Conservation (phyloP, 345 rosid species). For the Anacardium occidentale region DNA sequence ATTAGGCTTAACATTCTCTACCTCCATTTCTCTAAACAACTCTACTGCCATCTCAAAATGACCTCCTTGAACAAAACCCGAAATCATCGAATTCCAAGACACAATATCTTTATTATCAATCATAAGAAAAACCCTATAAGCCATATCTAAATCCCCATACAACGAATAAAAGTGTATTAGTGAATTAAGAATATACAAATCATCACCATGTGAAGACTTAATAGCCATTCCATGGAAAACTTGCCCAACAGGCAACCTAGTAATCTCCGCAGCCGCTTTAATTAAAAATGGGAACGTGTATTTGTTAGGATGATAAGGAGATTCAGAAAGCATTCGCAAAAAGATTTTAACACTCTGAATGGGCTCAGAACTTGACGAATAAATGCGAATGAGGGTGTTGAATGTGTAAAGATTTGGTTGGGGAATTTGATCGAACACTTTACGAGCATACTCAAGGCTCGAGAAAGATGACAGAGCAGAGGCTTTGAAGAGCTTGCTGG, state of each 20-base stretch:
- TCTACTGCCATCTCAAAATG: conserved; percentile 55
- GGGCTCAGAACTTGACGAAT: conserved; percentile 60
- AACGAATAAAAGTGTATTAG: conserved; percentile 60
- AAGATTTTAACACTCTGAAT: conserved; percentile 40
- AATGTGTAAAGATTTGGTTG: conserved; percentile 63
- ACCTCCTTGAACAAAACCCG: conserved; percentile 56
- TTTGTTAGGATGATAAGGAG: conserved; percentile 47
- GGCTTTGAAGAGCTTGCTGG: conserved; percentile 53
- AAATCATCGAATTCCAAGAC: conserved; percentile 80
- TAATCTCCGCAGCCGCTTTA: conserved; percentile 50
- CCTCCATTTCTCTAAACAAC: conserved; percentile 49
- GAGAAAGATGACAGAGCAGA: conserved; percentile 39
- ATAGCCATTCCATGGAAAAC: conserved; percentile 64
- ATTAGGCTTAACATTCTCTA: conserved; percentile 52
- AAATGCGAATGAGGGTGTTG: conserved; percentile 71
- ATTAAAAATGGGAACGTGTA: conserved; percentile 68
- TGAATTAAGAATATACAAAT: conserved; percentile 54
- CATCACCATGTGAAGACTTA: conserved; percentile 42
- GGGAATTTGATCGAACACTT: conserved; percentile 70
- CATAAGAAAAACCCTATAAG: conserved; percentile 49
- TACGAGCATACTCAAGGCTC: conserved; percentile 60
- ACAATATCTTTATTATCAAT: conserved; percentile 55
- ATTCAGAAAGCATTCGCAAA: conserved; percentile 45
- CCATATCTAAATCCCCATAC: conserved; percentile 55
- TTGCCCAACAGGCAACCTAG: conserved; percentile 35